Conservation (phyloP, 345 rosid genomes). For the Rhodomyrtus tomentosa region DNA sequence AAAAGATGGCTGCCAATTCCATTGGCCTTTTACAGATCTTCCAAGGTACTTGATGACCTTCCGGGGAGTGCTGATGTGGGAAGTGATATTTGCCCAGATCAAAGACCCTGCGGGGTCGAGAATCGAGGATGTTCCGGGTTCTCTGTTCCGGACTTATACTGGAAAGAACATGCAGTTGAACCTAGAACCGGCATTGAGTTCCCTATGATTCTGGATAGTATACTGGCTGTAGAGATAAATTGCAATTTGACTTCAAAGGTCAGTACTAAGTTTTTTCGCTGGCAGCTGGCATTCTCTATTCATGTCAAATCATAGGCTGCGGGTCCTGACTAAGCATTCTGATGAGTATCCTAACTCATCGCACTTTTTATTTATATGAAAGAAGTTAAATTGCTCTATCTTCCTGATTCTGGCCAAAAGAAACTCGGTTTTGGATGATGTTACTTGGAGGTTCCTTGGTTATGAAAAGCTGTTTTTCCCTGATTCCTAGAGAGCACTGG, state of each 20-base stretch:
- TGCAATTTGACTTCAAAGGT: conserved; percentile 56
- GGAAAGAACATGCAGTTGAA: conserved; percentile 47
- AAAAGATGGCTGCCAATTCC: background rate
- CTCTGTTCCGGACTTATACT: conserved; percentile 38
- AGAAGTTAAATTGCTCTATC: background rate
- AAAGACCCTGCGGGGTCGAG: conserved; percentile 46
- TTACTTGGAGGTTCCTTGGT: background rate
- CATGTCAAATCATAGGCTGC: background rate
- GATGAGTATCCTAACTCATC: background rate
- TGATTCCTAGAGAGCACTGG: background rate
- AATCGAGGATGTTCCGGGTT: conserved; percentile 25
- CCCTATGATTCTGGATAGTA: conserved; percentile 43
- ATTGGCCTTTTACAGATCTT: conserved; percentile 30
- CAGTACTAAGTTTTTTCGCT: background rate
- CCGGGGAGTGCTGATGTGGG: conserved; percentile 23
- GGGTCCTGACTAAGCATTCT: background rate
- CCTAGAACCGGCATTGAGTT: conserved; percentile 82
- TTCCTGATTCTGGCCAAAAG: background rate
- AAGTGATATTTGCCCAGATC: conserved; percentile 22
- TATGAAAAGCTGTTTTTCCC: background rate
- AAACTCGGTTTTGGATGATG: background rate
- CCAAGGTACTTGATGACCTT: conserved; percentile 30
- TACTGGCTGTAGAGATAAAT: conserved; percentile 14
- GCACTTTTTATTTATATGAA: background rate
- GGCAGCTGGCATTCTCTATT: background rate